Conservation (phyloP, 1,139 yeast genomes). For the Barnettozyma hawaiiensis region DNA sequence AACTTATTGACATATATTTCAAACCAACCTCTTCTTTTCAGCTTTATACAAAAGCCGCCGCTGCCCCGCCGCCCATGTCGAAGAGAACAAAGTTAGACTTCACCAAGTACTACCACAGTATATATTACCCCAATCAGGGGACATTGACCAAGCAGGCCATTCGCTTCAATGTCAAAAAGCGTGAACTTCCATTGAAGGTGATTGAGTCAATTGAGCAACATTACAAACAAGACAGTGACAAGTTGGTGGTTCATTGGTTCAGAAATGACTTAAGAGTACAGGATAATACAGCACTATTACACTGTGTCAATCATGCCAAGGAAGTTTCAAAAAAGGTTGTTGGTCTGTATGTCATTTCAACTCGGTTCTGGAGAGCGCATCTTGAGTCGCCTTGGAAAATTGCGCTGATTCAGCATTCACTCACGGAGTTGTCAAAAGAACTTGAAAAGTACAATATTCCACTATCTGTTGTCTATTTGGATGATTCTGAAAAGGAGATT, state of each 20-base stretch:
- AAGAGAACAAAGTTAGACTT: constrained; percentile 17
- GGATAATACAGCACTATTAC: constrained; percentile 38
- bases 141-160: constrained; percentile 11
- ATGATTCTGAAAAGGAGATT: constrained; percentile 26
- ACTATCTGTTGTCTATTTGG: constrained; percentile 33
- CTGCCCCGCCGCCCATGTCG: no score
- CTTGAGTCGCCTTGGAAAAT: constrained; percentile 39
- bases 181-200: constrained; percentile 11
- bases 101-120: constrained; percentile 12
- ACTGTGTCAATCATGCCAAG: constrained; percentile 32
- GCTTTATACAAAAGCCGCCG: no score
- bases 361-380: constrained; percentile 39
- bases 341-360: constrained; percentile 37
- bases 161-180: constrained; percentile 11
- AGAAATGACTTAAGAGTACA: constrained; percentile 37
- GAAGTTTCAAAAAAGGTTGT: constrained; percentile 29
- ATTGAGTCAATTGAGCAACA: constrained; percentile 5
- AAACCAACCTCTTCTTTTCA: no score
- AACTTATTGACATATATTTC: no score
- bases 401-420: constrained; percentile 33
- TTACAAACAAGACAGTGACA: constrained; percentile 2
- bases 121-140: constrained; percentile 6
- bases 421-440: constrained; percentile 30
- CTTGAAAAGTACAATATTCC: constrained; percentile 37
- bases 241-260: constrained; percentile 42